These are phyloP conservation scores for Aspergillus luchuensis DNA, from an alignment of 2,329 filamentous ascomycete species.

Conservation along the genomic window DNA sequence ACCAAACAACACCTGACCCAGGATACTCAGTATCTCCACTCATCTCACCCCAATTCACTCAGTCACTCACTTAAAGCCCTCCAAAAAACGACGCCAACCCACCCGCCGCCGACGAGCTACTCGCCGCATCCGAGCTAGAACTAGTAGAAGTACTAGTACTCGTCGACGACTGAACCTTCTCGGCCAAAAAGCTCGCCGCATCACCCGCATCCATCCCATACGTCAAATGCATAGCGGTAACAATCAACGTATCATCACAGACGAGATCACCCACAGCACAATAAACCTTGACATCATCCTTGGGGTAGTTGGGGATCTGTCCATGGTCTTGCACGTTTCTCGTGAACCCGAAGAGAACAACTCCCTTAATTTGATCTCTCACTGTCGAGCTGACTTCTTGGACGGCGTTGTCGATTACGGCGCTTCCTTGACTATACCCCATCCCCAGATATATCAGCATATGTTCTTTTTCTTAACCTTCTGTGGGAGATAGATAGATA, in stretches of 20 bases:
- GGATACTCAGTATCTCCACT: not conserved
- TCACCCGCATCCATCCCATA: conserved; percentile 17
- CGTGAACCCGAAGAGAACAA: conserved; percentile 46
- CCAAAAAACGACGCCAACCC: not conserved
- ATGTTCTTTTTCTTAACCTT: too few relatives aligned
- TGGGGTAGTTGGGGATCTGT: conserved; percentile 22
- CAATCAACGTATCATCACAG: conserved; percentile 20
- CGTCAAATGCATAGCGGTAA: conserved; percentile 20
- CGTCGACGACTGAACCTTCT: conserved; percentile 5
- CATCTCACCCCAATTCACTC: not conserved
- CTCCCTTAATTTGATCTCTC: conserved; percentile 38
- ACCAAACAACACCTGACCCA: too few relatives aligned
- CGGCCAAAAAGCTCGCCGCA: conserved; percentile 18
- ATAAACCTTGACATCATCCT: conserved; percentile 22
- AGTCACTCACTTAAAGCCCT: not conserved
- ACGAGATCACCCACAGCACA: conserved; percentile 23
- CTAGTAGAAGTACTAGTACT: not conserved
- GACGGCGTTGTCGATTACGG: conserved; percentile 47
- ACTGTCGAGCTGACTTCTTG: conserved; percentile 32
- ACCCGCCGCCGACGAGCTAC: not conserved
- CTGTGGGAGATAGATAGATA: too few relatives aligned
- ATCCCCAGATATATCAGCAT: too few relatives aligned
- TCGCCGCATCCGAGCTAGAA: not conserved
- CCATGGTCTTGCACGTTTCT: conserved; percentile 23
- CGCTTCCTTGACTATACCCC: conserved; percentile 42